Evolutionary conservation across 306 rosid species (phyloP), one percentile per base, ranked within the genome.

Genomic region (Argentina anserina): DNA sequence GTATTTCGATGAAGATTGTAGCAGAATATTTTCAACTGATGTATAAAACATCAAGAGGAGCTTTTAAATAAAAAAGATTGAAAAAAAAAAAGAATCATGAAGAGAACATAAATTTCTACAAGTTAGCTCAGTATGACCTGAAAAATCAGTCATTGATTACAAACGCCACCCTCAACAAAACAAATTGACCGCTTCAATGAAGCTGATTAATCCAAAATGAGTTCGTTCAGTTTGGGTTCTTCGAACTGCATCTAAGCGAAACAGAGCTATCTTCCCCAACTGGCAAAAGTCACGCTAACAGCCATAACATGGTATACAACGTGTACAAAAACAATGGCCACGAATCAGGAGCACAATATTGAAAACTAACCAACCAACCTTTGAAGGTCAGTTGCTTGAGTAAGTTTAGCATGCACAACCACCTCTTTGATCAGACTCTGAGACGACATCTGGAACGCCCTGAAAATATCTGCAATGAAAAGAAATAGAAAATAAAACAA

Each of bases 341-440:
- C 0, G 61, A 47, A 77, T 71, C 72, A 23, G 65, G 83, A 18
- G 71, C 80, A 78, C 80, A 90, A 82, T 79, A 84, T 69, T 74
- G 71, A 76, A 83, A 75, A 68, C 39, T 72, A 63, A 59, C 69
- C 72, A 76, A 33, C 60, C 74, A 74, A 55, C 66, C 76, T 46
- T 21, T 28, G 37, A 39, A 55, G 41, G 14, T 28, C 62, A 73
- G 66, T 72, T 73, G 10, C 73, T 60, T 39, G 18, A 55, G 81
- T 77, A 79, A 6, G 67, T 74, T 94, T 88, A 94, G 87, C 99
- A 94, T 59, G 96, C 91, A 55, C 99, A 94, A 63, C 99, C 97
- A 62, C 97, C 78, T 39, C 91, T 78, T 66, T 86, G 97, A 83
- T 90, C 96, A 8, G 80, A 76, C 82, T 91, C 99, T 36, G 88